These are phyloP conservation scores for Tulasnella sp. DNA, from an alignment of 768 basidiomycete species.

Conservation along the genomic window DNA sequence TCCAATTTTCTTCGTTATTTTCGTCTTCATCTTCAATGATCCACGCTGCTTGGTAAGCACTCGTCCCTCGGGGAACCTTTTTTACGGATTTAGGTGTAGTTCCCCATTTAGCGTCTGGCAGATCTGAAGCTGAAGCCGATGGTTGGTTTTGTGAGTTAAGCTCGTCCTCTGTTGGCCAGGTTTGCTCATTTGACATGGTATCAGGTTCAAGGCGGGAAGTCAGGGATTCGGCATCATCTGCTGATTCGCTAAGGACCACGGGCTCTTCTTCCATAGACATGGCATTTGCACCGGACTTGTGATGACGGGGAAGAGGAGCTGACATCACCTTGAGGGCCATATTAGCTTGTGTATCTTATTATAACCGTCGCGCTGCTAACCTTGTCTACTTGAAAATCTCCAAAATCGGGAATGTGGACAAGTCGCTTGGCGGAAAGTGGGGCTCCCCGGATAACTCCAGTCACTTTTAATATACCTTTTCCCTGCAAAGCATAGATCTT, in stretches of 20 bases:
- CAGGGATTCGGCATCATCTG: conserved; percentile 63
- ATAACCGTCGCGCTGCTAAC: conserved; percentile 30
- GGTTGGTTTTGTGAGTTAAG: conserved; percentile 38
- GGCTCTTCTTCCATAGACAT: conserved; percentile 57
- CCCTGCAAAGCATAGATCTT: conserved; percentile 24
- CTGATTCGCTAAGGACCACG: conserved; percentile 44
- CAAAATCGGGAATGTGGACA: conserved; percentile 74
- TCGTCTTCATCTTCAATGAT: conserved; percentile 73
- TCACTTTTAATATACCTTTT: conserved; percentile 53
- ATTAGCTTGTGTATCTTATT: conserved; percentile 4
- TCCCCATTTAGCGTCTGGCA: conserved; percentile 54
- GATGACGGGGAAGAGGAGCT: conserved; percentile 33
- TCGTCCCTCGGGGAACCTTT: conserved; percentile 86
- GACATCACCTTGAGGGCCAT: conserved; percentile 48
- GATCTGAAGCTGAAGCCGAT: conserved; percentile 21
- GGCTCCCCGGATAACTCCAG: conserved; percentile 73
- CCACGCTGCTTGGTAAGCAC: conserved; percentile 95
- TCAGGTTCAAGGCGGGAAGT: conserved; percentile 81
- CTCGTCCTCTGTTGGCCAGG: conserved; percentile 97
- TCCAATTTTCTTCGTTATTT: conserved; percentile 39
- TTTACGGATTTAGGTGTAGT: conserved; percentile 73
- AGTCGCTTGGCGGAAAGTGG: conserved; percentile 69
- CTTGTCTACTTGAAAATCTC: conserved; percentile 76
- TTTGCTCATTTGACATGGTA: conserved; percentile 87
- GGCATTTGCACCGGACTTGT: conserved; percentile 25